Percentiles rank a stretch among this genome's conserved stretches.
These are phyloP conservation scores for Corchorus olitorius DNA, from an alignment of 345 rosid species.

Conservation along the genomic window DNA sequence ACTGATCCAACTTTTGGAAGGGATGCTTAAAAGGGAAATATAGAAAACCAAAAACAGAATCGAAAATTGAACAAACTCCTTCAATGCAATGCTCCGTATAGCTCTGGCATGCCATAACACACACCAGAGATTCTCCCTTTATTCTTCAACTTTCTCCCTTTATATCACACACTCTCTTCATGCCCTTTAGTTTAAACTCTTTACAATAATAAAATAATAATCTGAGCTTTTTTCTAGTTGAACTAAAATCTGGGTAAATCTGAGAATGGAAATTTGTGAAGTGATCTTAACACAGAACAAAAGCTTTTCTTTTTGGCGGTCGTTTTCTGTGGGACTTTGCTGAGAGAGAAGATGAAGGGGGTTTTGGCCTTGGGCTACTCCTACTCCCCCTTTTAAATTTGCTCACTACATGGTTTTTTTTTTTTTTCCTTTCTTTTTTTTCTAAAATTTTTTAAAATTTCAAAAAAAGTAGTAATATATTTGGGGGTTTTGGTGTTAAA, in stretches of 20 bases:
- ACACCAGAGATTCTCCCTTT: constrained; percentile 30
- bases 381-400: too few relatives aligned
- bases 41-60: background rate
- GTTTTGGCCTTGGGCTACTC: constrained; percentile 3
- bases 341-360: background rate
- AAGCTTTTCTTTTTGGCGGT: constrained; percentile 35
- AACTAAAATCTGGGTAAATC: constrained; percentile 8
- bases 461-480: background rate
- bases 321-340: constrained; percentile 35
- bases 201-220: background rate
- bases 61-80: constrained; percentile 17
- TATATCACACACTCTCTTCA: constrained; percentile 3
- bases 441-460: too few relatives aligned
- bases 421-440: too few relatives aligned
- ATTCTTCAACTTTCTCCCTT: constrained; percentile 3
- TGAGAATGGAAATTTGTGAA: constrained; percentile 6
- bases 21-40: constrained; percentile 14
- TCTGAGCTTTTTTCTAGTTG: background rate
- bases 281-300: background rate
- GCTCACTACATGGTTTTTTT: too few relatives aligned
- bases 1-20: constrained; percentile 15
- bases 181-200: background rate
- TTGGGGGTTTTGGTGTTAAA: background rate
- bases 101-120: constrained; percentile 37
- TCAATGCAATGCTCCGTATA: constrained; percentile 27